Percentiles rank a stretch among this genome's conserved stretches.
phyloP scores from a whole-genome alignment of 495 filamentous ascomycete species.

The Penicillium dipodomyicola region DNA sequence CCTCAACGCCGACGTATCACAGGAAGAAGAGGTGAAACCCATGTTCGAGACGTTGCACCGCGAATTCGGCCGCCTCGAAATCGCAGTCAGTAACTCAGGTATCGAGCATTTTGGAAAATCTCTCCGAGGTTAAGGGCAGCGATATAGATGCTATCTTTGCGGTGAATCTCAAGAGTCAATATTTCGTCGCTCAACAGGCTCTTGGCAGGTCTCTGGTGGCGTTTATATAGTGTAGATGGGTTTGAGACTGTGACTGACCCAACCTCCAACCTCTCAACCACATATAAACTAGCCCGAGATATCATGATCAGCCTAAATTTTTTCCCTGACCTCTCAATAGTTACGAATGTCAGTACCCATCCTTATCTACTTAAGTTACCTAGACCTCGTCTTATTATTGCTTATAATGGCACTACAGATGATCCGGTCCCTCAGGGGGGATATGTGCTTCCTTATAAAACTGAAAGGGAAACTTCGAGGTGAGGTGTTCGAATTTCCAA shows the following conservation, averaged over 20 bases:
- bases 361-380: neutral
- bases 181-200: slow-evolving; percentile 66
- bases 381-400: neutral
- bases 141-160: slow-evolving; percentile 54
- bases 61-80: slow-evolving; percentile 42
- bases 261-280: neutral
- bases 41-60: slow-evolving; percentile 46
- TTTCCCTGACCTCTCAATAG: neutral
- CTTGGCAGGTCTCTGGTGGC: slow-evolving; percentile 54
- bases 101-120: slow-evolving; percentile 51
- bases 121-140: slow-evolving; percentile 48
- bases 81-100: slow-evolving; percentile 54
- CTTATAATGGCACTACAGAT: neutral
- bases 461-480: slow-evolving; percentile 19
- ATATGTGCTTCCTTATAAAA: slow-evolving; percentile 38
- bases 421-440: slow-evolving; percentile 41
- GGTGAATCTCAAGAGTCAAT: slow-evolving; percentile 57
- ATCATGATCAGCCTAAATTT: neutral
- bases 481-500: neutral
- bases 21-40: slow-evolving; percentile 39
- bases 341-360: neutral
- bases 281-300: neutral
- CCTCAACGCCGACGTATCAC: slow-evolving; percentile 51
- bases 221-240: slow-evolving; percentile 21
- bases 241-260: neutral